These are phyloP conservation scores for Barnettozyma botsteinii DNA, from an alignment of 805 yeast genomes.

Conservation along the genomic window DNA sequence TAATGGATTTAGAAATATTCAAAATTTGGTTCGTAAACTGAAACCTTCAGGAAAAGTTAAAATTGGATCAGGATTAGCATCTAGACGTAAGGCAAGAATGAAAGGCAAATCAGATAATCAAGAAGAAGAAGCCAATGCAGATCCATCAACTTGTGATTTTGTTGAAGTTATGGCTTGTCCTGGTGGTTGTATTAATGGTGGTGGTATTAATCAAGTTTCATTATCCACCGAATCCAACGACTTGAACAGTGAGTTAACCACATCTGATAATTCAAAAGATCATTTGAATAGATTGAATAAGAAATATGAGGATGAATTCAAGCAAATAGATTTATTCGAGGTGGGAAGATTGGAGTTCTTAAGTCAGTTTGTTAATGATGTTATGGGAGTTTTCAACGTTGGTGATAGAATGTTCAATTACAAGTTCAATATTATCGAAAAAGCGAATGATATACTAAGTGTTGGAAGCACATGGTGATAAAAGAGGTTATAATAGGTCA, in stretches of 20 bases:
- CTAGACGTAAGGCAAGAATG: constrained; percentile 20
- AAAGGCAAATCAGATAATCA: neutral
- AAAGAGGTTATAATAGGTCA: no score
- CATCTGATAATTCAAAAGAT: constrained; percentile 21
- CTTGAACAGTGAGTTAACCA: constrained; percentile 7
- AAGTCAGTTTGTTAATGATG: constrained; percentile 31
- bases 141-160: constrained; percentile 66
- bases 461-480: constrained; percentile 53
- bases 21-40: constrained; percentile 82
- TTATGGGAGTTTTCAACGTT: constrained; percentile 29
- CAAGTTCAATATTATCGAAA: constrained; percentile 44
- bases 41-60: constrained; percentile 23
- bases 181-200: constrained; percentile 95
- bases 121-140: constrained; percentile 33
- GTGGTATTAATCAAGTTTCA: constrained; percentile 55
- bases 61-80: constrained; percentile 24
- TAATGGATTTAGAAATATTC: constrained; percentile 92
- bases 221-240: constrained; percentile 1
- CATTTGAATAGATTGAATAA: constrained; percentile 26
- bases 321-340: constrained; percentile 27
- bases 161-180: constrained; percentile 99
- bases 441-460: constrained; percentile 44
- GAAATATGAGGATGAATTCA: constrained; percentile 28
- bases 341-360: constrained; percentile 7
- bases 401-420: constrained; percentile 39